Evolutionary conservation across 2,329 filamentous ascomycete genomes (phyloP).

Genomic region (Neonectria punicea): DNA sequence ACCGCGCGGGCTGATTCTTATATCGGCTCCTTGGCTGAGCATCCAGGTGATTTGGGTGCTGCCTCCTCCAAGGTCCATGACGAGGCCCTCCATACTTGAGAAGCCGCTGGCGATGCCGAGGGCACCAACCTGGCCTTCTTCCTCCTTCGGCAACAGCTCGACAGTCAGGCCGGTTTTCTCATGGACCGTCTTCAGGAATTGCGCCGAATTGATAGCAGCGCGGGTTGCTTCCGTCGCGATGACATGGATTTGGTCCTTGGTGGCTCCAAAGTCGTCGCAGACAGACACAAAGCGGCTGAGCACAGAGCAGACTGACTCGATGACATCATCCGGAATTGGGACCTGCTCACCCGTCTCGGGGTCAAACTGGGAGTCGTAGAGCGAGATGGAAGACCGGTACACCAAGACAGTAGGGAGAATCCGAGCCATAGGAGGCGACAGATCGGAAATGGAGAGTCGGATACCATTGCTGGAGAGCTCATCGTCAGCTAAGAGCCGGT

Average conservation of each 20-base stretch:
- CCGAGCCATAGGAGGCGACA: conserved; percentile 62
- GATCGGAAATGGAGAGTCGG: conserved; percentile 70
- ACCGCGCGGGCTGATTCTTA: conserved; percentile 62
- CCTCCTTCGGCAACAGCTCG: conserved; percentile 70
- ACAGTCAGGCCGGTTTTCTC: conserved; percentile 68
- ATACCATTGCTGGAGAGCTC: conserved; percentile 69
- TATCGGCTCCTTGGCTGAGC: conserved; percentile 58
- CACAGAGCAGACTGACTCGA: conserved; percentile 41
- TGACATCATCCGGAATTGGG: conserved; percentile 44
- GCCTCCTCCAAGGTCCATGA: conserved; percentile 79
- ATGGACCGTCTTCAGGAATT: conserved; percentile 56
- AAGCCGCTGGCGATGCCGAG: conserved; percentile 74
- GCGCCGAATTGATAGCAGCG: conserved; percentile 43
- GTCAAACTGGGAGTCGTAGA: conserved; percentile 48
- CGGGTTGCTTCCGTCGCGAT: conserved; percentile 48
- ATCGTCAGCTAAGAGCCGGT: conserved; percentile 13
- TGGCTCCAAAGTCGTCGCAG: conserved; percentile 42
- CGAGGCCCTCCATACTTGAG: conserved; percentile 68
- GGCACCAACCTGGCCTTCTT: conserved; percentile 73
- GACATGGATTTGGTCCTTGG: conserved; percentile 42
- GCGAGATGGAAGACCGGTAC: conserved; percentile 46
- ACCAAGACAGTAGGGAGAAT: conserved; percentile 63
- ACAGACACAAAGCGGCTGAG: conserved; percentile 44
- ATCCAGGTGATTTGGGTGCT: conserved; percentile 78
- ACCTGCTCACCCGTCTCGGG: conserved; percentile 45